Conservation (phyloP, 2,329 filamentous ascomycete genomes). For the Lecanoromycetidae sp. region DNA sequence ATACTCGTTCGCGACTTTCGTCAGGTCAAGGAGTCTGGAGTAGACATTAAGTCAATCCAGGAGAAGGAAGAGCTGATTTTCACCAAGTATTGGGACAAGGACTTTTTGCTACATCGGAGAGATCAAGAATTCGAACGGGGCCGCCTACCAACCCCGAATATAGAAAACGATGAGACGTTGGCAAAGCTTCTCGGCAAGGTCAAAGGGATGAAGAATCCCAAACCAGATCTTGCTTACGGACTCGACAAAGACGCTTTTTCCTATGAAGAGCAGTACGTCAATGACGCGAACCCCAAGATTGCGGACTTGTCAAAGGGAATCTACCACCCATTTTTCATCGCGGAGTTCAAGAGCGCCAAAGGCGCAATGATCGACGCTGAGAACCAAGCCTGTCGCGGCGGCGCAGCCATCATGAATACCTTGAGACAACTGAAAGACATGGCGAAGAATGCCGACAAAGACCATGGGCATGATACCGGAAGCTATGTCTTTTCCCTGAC, state of each 20-base stretch:
- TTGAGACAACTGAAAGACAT: neutral
- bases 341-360: neutral
- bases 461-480: neutral
- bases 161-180: slow-evolving; percentile 58
- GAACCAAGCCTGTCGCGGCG: neutral
- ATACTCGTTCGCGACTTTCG: neutral
- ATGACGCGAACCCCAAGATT: neutral
- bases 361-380: neutral
- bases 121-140: slow-evolving; percentile 67
- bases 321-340: slow-evolving; percentile 4
- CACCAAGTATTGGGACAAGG: slow-evolving; percentile 47
- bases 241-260: neutral
- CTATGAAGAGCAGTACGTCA: neutral
- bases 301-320: neutral
- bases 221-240: neutral
- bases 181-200: neutral
- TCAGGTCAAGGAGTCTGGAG: neutral
- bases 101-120: slow-evolving; percentile 47
- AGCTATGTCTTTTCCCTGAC: slow-evolving; percentile 1
- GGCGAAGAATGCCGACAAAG: neutral
- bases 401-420: neutral
- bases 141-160: slow-evolving; percentile 97
- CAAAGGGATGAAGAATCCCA: neutral
- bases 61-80: neutral
- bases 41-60: neutral